Conservation (phyloP, 2,329 filamentous ascomycete species). For the Aspergillus uvarum region DNA sequence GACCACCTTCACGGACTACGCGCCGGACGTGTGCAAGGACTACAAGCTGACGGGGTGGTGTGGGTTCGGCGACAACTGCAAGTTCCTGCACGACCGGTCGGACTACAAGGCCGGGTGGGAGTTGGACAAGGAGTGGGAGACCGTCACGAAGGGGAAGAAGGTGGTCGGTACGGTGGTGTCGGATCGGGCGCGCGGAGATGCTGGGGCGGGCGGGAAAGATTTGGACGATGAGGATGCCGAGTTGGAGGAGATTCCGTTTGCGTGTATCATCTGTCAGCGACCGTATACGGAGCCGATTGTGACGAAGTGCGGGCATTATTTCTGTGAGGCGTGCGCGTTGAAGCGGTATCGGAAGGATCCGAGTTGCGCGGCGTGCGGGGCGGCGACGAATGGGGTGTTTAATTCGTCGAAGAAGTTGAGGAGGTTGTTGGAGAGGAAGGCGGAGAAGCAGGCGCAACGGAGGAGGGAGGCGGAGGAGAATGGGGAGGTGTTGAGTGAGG, state of each 20-base stretch:
- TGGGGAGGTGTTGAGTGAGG: slow-evolving; percentile 52
- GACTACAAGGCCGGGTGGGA: slow-evolving; percentile 89
- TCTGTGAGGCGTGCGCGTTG: slow-evolving; percentile 87
- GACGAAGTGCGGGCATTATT: slow-evolving; percentile 93
- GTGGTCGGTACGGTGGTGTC: slow-evolving; percentile 50
- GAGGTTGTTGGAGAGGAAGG: slow-evolving; percentile 72
- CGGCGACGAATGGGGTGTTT: slow-evolving; percentile 85
- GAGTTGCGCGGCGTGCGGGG: slow-evolving; percentile 79
- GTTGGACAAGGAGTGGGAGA: slow-evolving; percentile 91
- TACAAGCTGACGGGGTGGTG: slow-evolving; percentile 76
- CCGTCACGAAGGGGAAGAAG: slow-evolving; percentile 62
- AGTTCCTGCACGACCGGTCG: slow-evolving; percentile 62
- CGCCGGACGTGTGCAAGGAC: slow-evolving; percentile 93
- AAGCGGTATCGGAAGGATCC: slow-evolving; percentile 84
- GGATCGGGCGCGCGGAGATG: slow-evolving; percentile 39
- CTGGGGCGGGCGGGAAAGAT: slow-evolving; percentile 48
- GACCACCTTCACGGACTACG: slow-evolving; percentile 85
- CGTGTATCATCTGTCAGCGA: slow-evolving; percentile 80
- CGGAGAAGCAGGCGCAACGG: slow-evolving; percentile 56
- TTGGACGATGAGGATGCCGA: slow-evolving; percentile 66
- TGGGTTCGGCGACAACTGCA: slow-evolving; percentile 77
- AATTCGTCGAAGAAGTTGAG: slow-evolving; percentile 81
- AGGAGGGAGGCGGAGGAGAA: slow-evolving; percentile 54
- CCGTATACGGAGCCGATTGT: slow-evolving; percentile 77
- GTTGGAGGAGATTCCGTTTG: slow-evolving; percentile 82